Base-by-base conservation (phyloP, 306 rosid species). In the Morella rubra region DNA sequence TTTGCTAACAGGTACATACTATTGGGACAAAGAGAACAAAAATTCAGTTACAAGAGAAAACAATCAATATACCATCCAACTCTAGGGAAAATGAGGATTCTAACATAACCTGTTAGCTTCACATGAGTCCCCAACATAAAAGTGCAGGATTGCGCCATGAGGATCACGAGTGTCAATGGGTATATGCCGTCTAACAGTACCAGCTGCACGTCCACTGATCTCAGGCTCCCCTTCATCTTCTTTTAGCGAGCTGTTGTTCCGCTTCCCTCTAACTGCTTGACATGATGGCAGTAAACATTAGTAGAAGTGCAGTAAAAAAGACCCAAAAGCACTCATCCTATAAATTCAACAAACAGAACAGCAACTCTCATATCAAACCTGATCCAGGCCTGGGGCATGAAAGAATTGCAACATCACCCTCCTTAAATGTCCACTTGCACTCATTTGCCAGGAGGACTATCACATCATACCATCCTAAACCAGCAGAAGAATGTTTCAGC, bases 341-440 rank as follows among this genome's bases (percentile, higher is more conserved):
- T 37, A 18, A 50, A 12, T 45, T 72, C 45, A 47, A 47, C 51
- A 47, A 47, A 14, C 51, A 47, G 51, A 47, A 47, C 13, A 8
- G 51, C 40, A 75, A 83, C 8, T 80, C 76, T 74, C 49, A 22
- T 66, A 77, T 77, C 84, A 77, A 80, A 95, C 99, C 99, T 85
- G 95, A 82, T 82, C 99, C 99, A 80, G 99, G 97, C 81, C 96
- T 88, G 44, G 96, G 97, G 62, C 91, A 49, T 20, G 99, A 95
- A 81, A 95, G 96, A 84, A 95, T 69, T 58, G 99, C 99, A 83
- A 95, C 99, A 88, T 95, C 99, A 11, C 99, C 99, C 91, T 95
- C 99, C 90, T 95, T 95, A 89, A 95, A 95, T 64, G 92, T 72
- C 99, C 99, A 95, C 82, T 89, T 95, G 87, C 87, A 89, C 76